A percentile compares a stretch with the other conserved stretches of the same genome.
These are phyloP conservation scores for Colletotrichum orbiculare DNA, from an alignment of 2,329 filamentous ascomycete genomes.

Conservation along the genomic window DNA sequence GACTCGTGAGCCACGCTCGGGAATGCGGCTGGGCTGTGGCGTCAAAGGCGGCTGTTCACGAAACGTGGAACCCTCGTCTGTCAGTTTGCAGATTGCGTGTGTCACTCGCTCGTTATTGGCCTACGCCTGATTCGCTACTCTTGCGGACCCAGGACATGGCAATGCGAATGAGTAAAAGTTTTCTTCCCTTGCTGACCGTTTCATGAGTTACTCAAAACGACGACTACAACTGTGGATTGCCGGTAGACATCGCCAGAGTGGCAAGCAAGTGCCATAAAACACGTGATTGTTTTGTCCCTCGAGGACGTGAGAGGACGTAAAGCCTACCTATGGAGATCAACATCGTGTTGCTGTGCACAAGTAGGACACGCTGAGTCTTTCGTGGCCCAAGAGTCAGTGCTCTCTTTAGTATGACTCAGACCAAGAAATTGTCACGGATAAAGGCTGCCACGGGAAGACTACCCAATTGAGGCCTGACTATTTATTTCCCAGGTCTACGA, in stretches of 20 bases:
- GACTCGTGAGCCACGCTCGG: background rate
- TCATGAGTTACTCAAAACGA: constrained; percentile 4
- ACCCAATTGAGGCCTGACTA: constrained; percentile 7
- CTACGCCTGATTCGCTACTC: constrained; percentile 26
- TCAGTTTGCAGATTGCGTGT: constrained; percentile 9
- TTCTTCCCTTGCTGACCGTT: constrained; percentile 8
- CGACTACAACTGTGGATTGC: constrained; percentile 6
- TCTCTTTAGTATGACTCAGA: constrained; percentile 25
- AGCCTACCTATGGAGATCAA: background rate
- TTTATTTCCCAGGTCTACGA: background rate
- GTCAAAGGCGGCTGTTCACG: constrained; percentile 18
- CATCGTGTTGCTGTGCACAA: background rate
- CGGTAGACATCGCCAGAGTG: constrained; percentile 3
- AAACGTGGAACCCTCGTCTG: constrained; percentile 17
- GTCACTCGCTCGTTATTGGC: constrained; percentile 24
- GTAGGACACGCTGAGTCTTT: background rate
- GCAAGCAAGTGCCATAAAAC: constrained; percentile 4
- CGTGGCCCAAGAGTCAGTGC: constrained; percentile 15
- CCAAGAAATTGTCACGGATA: constrained; percentile 20
- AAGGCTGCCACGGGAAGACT: constrained; percentile 16
- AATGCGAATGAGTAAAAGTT: constrained; percentile 16
- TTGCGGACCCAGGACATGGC: constrained; percentile 21
- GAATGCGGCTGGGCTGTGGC: constrained; percentile 1
- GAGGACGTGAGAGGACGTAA: background rate
- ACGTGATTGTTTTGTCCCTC: constrained; percentile 6